Conservation (phyloP, 2,329 filamentous ascomycete genomes). For the Fusarium oxysporum region DNA sequence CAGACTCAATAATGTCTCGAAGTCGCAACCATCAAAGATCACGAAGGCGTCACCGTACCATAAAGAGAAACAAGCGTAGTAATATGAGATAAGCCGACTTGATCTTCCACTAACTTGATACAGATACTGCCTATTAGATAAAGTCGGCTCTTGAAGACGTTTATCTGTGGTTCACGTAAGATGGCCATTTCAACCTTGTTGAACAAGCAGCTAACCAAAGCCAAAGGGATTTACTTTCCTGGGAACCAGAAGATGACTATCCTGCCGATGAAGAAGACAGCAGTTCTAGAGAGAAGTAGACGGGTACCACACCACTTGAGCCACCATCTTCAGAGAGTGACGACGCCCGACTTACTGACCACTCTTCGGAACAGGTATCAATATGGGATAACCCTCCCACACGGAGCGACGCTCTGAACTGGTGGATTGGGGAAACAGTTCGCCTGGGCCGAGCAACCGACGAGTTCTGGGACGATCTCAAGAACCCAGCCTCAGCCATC, state of each 20-base stretch:
- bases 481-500: not conserved
- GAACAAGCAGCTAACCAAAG: not conserved
- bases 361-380: not conserved
- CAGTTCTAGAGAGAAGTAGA: not conserved
- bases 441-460: not conserved
- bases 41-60: not conserved
- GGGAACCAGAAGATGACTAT: not conserved
- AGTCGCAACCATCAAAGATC: rapidly evolving
- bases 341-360: not conserved
- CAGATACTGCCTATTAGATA: not conserved
- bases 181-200: rapidly evolving
- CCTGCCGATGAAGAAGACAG: not conserved
- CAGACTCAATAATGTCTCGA: not conserved
- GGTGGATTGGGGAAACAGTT: not conserved
- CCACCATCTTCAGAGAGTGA: not conserved
- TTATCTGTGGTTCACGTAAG: not conserved
- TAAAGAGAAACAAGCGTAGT: not conserved
- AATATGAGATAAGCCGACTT: not conserved
- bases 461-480: not conserved
- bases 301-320: not conserved
- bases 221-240: not conserved
- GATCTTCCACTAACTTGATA: not conserved
- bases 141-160: not conserved
- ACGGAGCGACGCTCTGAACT: not conserved
- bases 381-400: not conserved